Percentiles rank a stretch among this genome's conserved stretches.
Evolutionary conservation across 768 basidiomycete species (phyloP).

Genomic region (Boletus edulis): DNA sequence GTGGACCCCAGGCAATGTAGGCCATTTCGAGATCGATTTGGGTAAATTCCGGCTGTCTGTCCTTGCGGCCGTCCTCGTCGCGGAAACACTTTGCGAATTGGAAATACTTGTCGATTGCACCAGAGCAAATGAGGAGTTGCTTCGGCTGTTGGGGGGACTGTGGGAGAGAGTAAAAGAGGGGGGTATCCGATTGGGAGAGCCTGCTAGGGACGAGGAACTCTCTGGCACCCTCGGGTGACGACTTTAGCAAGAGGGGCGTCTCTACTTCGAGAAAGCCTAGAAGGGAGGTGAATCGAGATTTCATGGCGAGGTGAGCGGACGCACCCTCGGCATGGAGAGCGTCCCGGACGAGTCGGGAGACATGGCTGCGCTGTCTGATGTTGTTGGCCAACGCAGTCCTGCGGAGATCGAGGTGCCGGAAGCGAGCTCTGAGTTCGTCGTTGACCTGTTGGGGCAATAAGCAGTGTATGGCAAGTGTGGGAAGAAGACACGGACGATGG

Average conservation of each 20-base stretch:
- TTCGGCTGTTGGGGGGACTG: conserved; percentile 98
- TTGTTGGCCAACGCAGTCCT: conserved; percentile 71
- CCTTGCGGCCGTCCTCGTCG: conserved; percentile 93
- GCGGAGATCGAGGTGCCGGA: conserved; percentile 88
- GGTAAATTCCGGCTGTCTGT: conserved; percentile 96
- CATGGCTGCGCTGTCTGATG: conserved; percentile 75
- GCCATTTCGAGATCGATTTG: conserved; percentile 98
- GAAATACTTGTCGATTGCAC: conserved; percentile 85
- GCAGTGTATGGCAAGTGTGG: neutral
- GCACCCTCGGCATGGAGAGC: conserved; percentile 72
- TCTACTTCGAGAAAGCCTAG: conserved; percentile 91
- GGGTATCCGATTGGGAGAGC: conserved; percentile 21
- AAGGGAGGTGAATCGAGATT: conserved; percentile 3
- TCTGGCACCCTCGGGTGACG: conserved; percentile 91
- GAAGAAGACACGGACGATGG: conserved; percentile 53
- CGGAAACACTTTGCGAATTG: conserved; percentile 94
- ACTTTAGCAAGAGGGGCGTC: conserved; percentile 87
- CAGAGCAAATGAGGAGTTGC: conserved; percentile 88
- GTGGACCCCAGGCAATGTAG: conserved; percentile 78
- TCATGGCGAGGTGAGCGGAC: conserved; percentile 18
- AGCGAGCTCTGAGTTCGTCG: conserved; percentile 81
- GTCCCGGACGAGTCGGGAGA: conserved; percentile 75
- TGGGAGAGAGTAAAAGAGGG: conserved; percentile 81
- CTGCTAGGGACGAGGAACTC: conserved; percentile 91
- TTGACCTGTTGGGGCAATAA: conserved; percentile 53